Evolutionary conservation across 23 red algal species (phyloP).

Genomic region (Gracilaria gracilis): DNA sequence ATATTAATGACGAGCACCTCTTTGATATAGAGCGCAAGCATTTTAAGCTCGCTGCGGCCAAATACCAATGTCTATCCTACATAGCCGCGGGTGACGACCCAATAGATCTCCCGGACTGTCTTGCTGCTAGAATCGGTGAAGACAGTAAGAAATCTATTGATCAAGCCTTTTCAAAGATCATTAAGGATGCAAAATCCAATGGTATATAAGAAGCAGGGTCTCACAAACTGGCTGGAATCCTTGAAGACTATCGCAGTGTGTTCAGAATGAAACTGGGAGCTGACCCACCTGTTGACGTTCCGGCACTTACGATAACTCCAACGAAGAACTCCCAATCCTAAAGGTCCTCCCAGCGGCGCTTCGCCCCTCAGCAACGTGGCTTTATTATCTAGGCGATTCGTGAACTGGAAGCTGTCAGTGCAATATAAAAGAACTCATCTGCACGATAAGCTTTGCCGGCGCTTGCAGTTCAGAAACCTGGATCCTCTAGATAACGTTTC

Average conservation of each 20-base stretch:
- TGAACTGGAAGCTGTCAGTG: conserved; percentile 21
- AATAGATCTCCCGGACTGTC: conserved; percentile 21
- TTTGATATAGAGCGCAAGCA: neutral
- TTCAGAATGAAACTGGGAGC: conserved; percentile 20
- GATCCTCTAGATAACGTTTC: too few species aligned
- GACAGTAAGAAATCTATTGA: conserved; percentile 6
- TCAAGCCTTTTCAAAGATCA: neutral
- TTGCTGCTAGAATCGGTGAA: neutral
- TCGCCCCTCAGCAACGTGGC: conserved; percentile 7
- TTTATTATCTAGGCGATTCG: conserved; percentile 20
- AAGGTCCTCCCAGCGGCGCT: neutral
- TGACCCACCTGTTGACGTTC: conserved; percentile 34
- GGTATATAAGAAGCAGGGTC: neutral
- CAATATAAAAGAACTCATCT: conserved; percentile 29
- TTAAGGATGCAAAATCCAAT: neutral
- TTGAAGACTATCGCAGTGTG: neutral
- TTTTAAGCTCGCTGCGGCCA: neutral
- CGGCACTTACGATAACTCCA: neutral
- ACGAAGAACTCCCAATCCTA: neutral
- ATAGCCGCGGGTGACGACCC: neutral
- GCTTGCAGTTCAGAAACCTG: too few species aligned
- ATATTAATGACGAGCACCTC: neutral
- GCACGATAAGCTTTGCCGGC: too few species aligned
- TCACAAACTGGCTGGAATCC: too few species aligned
- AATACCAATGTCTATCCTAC: neutral